Evolutionary conservation across 768 basidiomycete species (phyloP), one percentile per base, ranked within the genome.

Genomic region (Termitomyces sp.): DNA sequence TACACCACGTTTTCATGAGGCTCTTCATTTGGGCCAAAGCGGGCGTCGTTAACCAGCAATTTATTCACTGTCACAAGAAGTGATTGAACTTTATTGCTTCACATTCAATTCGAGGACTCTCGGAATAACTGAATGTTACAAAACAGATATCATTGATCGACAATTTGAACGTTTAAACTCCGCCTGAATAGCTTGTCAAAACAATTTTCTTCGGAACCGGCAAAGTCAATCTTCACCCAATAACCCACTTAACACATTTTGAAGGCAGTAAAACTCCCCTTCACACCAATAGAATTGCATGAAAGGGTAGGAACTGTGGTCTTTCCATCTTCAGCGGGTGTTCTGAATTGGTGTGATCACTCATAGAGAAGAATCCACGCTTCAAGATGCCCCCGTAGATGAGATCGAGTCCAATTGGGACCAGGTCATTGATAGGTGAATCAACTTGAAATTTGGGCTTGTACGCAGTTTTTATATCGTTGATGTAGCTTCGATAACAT

Each of bases 371-470:
- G 86, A 87, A 52, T 57, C 57, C 61, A 65, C 77, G 64, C 82
- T 93, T 70, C 87, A 91, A 71, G 91, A 93, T 85, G 80, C 89
- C 74, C 71, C 80, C 63, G 85, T 87, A 66, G 77, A 70, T 65
- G 91, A 94, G 83, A 96, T 98, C 76, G 94, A 98, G 86, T 95
- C 94, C 83, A 98, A 98, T 78, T 97, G 94, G 94, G 91, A 96
- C 81, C 87, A 94, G 73, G 78, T 97, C 68, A 87, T 91, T 69
- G 94, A 98, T 80, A 97, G 93, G 94, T 96, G 52, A 88, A 15
- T 12, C 68, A 71, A 81, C 75, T 31, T 17, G 14, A 14, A 30
- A 12, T 23, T 5, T 21, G 33, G 9, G 3, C 10, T 54, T n/a
- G 17, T 55, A 48, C 19, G 54, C 33, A 62, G 21, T 48, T 50